Percentiles rank a stretch among this genome's conserved stretches.
phyloP scores from a whole-genome alignment of 768 basidiomycete genomes.

The Suillus paluster region DNA sequence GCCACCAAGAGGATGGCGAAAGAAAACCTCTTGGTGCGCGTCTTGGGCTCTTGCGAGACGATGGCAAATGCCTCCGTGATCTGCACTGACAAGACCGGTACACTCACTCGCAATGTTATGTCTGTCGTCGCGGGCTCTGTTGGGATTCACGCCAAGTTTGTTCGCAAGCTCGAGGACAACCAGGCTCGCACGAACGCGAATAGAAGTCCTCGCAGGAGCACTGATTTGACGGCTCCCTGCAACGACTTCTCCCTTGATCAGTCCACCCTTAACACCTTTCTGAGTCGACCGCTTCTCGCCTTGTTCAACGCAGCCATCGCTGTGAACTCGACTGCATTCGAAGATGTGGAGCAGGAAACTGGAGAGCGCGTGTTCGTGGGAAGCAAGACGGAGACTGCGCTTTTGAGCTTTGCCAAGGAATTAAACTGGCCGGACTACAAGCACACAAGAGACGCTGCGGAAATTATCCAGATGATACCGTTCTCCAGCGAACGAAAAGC shows the following conservation, averaged over 20 bases:
- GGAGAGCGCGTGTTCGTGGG: slow-evolving; percentile 75
- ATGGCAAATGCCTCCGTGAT: slow-evolving; percentile 98
- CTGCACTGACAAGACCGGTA: slow-evolving; percentile 96
- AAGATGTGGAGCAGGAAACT: slow-evolving; percentile 70
- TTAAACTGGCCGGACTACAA: slow-evolving; percentile 78
- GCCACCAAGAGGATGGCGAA: slow-evolving; percentile 98
- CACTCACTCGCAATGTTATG: slow-evolving; percentile 95
- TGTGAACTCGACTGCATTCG: slow-evolving; percentile 94
- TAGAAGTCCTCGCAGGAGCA: slow-evolving; percentile 42
- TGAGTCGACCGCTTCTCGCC: slow-evolving; percentile 61
- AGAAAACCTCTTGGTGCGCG: slow-evolving; percentile 93
- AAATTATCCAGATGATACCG: slow-evolving; percentile 85
- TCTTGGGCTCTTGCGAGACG: slow-evolving; percentile 95
- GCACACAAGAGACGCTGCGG: slow-evolving; percentile 59
- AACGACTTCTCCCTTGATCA: slow-evolving; percentile 92
- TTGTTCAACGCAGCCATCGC: slow-evolving; percentile 87
- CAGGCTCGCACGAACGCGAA: slow-evolving; percentile 71
- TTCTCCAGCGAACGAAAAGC: slow-evolving; percentile 94
- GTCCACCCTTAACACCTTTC: slow-evolving; percentile 61
- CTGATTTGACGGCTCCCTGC: slow-evolving; percentile 29
- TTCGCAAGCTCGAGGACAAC: slow-evolving; percentile 75
- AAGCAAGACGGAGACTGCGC: slow-evolving; percentile 94
- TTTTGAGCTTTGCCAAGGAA: slow-evolving; percentile 84
- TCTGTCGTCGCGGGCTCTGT: slow-evolving; percentile 94
- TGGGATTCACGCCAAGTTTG: slow-evolving; percentile 95